These are phyloP conservation scores for Cercospora zeae-maydis DNA, from an alignment of 2,329 filamentous ascomycete species.

Conservation along the genomic window DNA sequence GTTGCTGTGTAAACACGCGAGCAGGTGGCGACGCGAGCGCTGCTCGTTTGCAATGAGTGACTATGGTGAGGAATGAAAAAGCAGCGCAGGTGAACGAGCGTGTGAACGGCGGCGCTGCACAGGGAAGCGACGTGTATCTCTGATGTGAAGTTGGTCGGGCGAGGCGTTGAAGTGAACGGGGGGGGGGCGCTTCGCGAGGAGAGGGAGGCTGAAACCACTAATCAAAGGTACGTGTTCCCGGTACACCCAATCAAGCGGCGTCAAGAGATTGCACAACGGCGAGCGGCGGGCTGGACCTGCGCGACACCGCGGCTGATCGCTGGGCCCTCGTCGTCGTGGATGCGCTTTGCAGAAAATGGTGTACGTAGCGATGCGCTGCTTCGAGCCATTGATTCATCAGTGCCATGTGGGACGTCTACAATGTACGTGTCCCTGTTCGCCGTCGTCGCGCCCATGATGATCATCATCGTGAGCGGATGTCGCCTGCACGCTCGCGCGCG, in stretches of 20 bases:
- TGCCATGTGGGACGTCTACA: slow-evolving; percentile 3
- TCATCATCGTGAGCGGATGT: background rate
- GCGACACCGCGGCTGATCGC: slow-evolving; percentile 3
- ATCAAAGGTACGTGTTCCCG: background rate
- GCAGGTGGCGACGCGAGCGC: background rate
- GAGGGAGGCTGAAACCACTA: slow-evolving; percentile 11
- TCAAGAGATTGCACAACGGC: background rate
- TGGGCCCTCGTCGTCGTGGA: background rate
- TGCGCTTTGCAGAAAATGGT: background rate
- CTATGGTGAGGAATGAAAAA: slow-evolving; percentile 13
- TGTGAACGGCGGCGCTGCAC: slow-evolving; percentile 1
- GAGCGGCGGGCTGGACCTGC: background rate
- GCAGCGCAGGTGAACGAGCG: slow-evolving; percentile 5
- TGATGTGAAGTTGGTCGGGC: background rate
- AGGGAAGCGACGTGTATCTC: slow-evolving; percentile 6
- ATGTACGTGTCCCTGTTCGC: background rate
- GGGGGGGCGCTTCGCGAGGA: slow-evolving; percentile 4
- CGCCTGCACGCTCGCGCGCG: background rate
- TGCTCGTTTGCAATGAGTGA: slow-evolving; percentile 4
- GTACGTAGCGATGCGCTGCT: background rate
- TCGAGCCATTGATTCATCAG: background rate
- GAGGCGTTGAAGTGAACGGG: background rate
- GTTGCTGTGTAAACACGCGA: background rate
- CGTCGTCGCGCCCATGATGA: too few species aligned
- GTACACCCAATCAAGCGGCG: slow-evolving; percentile 3